These are phyloP conservation scores for Colletotrichum tabaci DNA, from an alignment of 2,329 filamentous ascomycete genomes.

Conservation along the genomic window DNA sequence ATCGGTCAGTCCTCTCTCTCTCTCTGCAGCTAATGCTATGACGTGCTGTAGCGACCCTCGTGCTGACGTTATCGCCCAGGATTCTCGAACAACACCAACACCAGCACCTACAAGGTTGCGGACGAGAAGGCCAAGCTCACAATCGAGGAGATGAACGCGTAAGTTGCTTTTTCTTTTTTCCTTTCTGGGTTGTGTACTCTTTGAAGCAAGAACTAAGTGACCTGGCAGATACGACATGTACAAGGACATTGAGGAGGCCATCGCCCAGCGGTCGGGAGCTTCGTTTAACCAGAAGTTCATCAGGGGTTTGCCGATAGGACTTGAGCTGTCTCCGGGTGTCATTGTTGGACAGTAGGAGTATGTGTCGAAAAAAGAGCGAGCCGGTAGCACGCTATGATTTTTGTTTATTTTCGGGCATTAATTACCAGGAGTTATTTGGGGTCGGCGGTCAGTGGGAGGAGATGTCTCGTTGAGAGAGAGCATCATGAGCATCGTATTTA, in stretches of 20 bases:
- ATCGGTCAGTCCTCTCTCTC: constrained; percentile 60
- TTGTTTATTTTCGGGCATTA: not conserved
- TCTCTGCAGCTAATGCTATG: not conserved
- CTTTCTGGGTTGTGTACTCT: fast-evolving
- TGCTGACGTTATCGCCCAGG: constrained; percentile 52
- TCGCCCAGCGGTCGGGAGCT: constrained; percentile 53
- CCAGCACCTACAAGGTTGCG: constrained; percentile 72
- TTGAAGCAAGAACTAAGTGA: not conserved
- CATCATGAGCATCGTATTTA: not conserved
- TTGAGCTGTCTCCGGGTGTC: constrained; percentile 66
- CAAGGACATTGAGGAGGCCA: constrained; percentile 66
- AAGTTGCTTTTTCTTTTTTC: constrained; percentile 48
- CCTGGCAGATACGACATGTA: constrained; percentile 70
- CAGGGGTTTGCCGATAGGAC: constrained; percentile 61
- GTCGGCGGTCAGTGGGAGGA: not conserved
- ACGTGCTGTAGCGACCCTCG: not conserved
- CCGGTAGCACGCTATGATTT: not conserved
- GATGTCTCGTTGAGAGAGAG: not conserved
- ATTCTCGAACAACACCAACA: constrained; percentile 73
- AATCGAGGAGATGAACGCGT: constrained; percentile 79
- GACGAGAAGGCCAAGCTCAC: constrained; percentile 74
- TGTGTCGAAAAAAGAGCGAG: not conserved
- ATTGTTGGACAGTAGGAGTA: constrained; percentile 42
- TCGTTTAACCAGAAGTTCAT: constrained; percentile 57
- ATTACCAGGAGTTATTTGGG: constrained; percentile 14